These are phyloP conservation scores for Amaranthus cruentus DNA, from an alignment of 148 eudicot genomes.

Conservation along the genomic window DNA sequence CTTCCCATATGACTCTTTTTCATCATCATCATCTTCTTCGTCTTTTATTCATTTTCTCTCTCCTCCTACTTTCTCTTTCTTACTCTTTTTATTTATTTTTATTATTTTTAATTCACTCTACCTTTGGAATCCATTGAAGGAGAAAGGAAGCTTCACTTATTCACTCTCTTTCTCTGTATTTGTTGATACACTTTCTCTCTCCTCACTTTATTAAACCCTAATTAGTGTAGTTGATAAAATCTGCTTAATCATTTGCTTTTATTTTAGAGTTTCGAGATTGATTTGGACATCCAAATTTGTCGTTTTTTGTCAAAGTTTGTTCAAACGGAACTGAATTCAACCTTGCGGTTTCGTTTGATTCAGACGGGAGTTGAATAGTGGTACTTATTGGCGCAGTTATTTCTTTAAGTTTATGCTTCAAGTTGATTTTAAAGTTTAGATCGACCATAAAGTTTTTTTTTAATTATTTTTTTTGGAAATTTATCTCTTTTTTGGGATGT, in stretches of 20 bases:
- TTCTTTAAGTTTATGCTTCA: not conserved
- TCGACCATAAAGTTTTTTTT: not conserved
- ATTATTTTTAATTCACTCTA: too few species aligned
- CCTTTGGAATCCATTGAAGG: too few species aligned
- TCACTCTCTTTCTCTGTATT: too few species aligned
- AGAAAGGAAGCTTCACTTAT: too few species aligned
- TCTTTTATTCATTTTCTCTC: not conserved
- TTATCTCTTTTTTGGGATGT: not conserved
- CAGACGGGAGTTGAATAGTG: not conserved
- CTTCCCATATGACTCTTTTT: not conserved
- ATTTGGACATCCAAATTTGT: not conserved
- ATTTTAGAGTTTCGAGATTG: not conserved
- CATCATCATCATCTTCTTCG: not conserved
- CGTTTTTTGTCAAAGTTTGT: not conserved
- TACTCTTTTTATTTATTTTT: not conserved
- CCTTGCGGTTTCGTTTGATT: not conserved
- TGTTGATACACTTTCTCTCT: not conserved
- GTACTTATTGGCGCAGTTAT: not conserved
- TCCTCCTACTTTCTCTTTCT: not conserved
- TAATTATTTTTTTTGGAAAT: not conserved
- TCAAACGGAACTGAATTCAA: not conserved
- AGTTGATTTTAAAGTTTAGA: not conserved
- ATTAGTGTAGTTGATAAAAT: not conserved
- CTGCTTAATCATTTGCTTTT: not conserved
- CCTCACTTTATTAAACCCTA: slow-evolving; percentile 9